Evolutionary conservation across 805 yeast species (phyloP).

Genomic region (Saccharomycopsis amapae): DNA sequence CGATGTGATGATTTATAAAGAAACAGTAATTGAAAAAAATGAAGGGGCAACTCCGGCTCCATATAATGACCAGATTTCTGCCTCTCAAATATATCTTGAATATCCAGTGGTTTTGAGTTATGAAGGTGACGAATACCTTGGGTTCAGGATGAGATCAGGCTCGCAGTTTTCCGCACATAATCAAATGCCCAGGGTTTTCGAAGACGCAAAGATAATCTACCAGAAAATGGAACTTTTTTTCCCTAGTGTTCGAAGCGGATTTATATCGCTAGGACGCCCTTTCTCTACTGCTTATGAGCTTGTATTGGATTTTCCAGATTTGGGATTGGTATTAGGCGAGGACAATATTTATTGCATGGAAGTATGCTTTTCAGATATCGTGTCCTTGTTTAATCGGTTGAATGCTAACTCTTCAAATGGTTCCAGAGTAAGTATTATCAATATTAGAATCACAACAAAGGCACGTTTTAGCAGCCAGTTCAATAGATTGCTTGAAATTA

Average conservation of each 20-base stretch:
- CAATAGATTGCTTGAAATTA: slow-evolving; percentile 5
- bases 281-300: slow-evolving; percentile 6
- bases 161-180: too few relatives aligned
- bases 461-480: slow-evolving; percentile 11
- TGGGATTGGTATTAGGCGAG: slow-evolving; percentile 8
- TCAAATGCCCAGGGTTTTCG: slow-evolving; percentile 5
- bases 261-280: slow-evolving; percentile 1
- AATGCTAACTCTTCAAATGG: slow-evolving; percentile 1
- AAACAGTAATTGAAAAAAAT: too few relatives aligned
- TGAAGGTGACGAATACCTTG: too few relatives aligned
- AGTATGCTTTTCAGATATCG: slow-evolving; percentile 9
- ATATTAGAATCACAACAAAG: not conserved
- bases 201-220: not conserved
- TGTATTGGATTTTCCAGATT: slow-evolving; percentile 5
- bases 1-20: too few relatives aligned
- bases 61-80: too few relatives aligned
- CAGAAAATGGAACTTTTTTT: slow-evolving; percentile 9
- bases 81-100: too few relatives aligned
- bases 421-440: not conserved
- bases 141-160: too few relatives aligned
- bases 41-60: too few relatives aligned
- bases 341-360: slow-evolving; percentile 11
- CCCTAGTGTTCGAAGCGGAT: slow-evolving; percentile 3
- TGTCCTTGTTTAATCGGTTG: slow-evolving; percentile 4
- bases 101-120: too few relatives aligned